phyloP scores from a whole-genome alignment of 2,329 filamentous ascomycete species.

The Didymella exigua region DNA sequence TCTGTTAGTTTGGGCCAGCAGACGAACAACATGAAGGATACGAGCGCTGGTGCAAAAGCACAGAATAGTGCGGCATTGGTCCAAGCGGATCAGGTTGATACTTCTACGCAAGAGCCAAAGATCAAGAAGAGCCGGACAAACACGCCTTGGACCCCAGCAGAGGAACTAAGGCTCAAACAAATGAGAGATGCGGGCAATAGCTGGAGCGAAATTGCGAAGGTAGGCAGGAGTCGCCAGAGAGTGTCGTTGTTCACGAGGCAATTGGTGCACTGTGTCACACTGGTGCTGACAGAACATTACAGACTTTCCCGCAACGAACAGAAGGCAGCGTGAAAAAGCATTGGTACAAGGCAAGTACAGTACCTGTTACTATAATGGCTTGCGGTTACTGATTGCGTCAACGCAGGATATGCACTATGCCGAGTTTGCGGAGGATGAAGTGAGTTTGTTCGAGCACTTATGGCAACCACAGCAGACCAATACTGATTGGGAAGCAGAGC shows the following conservation, averaged over 20 bases:
- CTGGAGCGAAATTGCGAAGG: slow-evolving; percentile 99
- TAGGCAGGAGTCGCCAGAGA: slow-evolving; percentile 46
- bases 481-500: slow-evolving; percentile 60
- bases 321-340: slow-evolving; percentile 99
- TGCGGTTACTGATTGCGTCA: slow-evolving; percentile 30
- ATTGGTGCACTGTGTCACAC: neutral
- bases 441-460: slow-evolving; percentile 50
- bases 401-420: slow-evolving; percentile 96
- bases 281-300: slow-evolving; percentile 26
- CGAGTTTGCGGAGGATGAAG: slow-evolving; percentile 97
- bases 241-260: neutral
- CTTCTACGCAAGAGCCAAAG: slow-evolving; percentile 45
- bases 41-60: slow-evolving; percentile 22
- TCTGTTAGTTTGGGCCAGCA: slow-evolving; percentile 36
- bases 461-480: slow-evolving; percentile 13
- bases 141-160: slow-evolving; percentile 94
- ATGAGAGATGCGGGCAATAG: slow-evolving; percentile 93
- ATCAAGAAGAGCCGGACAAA: slow-evolving; percentile 97
- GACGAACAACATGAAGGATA: slow-evolving; percentile 33
- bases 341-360: slow-evolving; percentile 84
- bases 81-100: slow-evolving; percentile 29
- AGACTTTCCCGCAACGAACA: slow-evolving; percentile 91
- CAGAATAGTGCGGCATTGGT: slow-evolving; percentile 33
- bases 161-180: slow-evolving; percentile 88
- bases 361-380: slow-evolving; percentile 17